Evolutionary conservation across 2,329 filamentous ascomycete genomes (phyloP).

Genomic region (Coniochaeta prunicola): DNA sequence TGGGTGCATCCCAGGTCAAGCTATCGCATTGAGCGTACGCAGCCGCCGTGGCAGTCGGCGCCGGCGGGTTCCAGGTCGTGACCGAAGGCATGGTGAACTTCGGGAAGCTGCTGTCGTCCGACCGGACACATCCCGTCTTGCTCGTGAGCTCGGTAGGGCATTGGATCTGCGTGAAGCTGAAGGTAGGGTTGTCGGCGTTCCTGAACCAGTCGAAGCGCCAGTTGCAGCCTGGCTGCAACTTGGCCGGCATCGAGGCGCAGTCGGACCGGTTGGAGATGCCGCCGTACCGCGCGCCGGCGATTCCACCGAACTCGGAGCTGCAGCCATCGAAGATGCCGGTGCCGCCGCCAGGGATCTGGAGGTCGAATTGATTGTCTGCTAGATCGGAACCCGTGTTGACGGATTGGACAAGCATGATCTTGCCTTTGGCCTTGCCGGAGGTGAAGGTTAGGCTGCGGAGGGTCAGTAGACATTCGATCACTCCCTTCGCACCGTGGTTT

Average conservation of each 20-base stretch:
- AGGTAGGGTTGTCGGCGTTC: slow-evolving; percentile 38
- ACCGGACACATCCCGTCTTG: slow-evolving; percentile 27
- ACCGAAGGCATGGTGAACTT: slow-evolving; percentile 6
- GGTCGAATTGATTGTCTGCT: slow-evolving; percentile 50
- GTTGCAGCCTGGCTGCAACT: slow-evolving; percentile 38
- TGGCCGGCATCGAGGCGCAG: slow-evolving; percentile 35
- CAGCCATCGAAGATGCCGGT: slow-evolving; percentile 49
- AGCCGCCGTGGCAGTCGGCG: slow-evolving; percentile 8
- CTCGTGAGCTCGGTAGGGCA: slow-evolving; percentile 36
- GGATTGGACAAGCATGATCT: slow-evolving; percentile 57
- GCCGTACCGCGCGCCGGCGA: slow-evolving; percentile 36
- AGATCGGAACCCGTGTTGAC: slow-evolving; percentile 57
- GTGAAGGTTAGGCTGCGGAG: slow-evolving; percentile 44
- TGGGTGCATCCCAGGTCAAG: slow-evolving; percentile 7
- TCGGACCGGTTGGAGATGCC: slow-evolving; percentile 33
- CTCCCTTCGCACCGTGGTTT: not conserved
- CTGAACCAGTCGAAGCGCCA: slow-evolving; percentile 49
- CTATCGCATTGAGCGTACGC: slow-evolving; percentile 6
- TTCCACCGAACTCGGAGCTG: slow-evolving; percentile 35
- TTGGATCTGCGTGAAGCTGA: slow-evolving; percentile 37
- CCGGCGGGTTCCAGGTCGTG: slow-evolving; percentile 4
- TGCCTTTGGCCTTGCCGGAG: slow-evolving; percentile 43
- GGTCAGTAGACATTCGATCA: too few species aligned
- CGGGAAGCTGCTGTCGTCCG: slow-evolving; percentile 9
- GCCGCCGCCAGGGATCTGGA: slow-evolving; percentile 49